Conservation (phyloP, 805 yeast species). For the Saccharomyces eubayanus region DNA sequence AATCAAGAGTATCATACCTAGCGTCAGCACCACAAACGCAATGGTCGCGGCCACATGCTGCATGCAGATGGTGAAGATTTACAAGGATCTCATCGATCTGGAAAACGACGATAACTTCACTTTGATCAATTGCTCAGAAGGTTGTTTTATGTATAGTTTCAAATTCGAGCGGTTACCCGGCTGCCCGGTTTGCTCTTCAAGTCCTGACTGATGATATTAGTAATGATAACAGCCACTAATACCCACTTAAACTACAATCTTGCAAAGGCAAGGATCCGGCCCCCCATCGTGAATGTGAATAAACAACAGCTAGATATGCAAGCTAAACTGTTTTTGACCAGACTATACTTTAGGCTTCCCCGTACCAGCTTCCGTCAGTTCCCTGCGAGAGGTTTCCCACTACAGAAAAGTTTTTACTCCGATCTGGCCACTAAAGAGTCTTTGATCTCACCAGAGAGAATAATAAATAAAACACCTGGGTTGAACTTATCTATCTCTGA, state of each 20-base stretch:
- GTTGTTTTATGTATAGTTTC: conserved; percentile 68
- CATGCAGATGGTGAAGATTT: conserved; percentile 73
- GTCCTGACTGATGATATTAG: not conserved
- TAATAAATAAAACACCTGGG: conserved; percentile 17
- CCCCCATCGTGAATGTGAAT: not conserved
- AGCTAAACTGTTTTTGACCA: not conserved
- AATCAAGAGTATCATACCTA: conserved; percentile 85
- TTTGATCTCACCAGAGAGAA: conserved; percentile 14
- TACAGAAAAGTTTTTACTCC: not conserved
- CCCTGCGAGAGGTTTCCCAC: not conserved
- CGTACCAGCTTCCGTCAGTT: not conserved
- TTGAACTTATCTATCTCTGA: conserved; percentile 20
- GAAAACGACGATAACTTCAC: conserved; percentile 67
- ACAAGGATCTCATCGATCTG: conserved; percentile 49
- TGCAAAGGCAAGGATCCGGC: not conserved
- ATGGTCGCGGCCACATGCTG: conserved; percentile 84
- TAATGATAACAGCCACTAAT: not conserved
- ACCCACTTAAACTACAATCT: not conserved
- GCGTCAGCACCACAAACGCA: conserved; percentile 91
- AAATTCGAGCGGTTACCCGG: conserved; percentile 48
- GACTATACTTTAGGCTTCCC: not conserved
- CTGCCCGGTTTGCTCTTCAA: conserved; percentile 58
- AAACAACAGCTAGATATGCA: not conserved
- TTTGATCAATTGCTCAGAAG: conserved; percentile 80
- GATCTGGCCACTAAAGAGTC: not conserved